A percentile compares a stretch with the other conserved stretches of the same genome.
Evolutionary conservation across 495 filamentous ascomycete species (phyloP).

Genomic region (Immersiella caudata): DNA sequence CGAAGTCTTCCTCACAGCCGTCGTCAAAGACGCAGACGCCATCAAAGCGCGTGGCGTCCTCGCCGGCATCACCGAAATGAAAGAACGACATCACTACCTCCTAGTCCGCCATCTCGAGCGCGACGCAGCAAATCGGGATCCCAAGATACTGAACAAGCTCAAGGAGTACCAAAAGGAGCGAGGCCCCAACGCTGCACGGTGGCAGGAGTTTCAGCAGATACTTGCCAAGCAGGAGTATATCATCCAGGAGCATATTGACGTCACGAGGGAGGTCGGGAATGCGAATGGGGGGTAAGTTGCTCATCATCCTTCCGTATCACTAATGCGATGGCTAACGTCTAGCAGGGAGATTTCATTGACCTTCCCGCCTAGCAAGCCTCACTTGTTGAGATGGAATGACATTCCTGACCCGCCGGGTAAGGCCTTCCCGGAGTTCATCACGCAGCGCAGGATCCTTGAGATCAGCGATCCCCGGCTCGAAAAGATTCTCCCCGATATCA

Average conservation of each 20-base stretch:
- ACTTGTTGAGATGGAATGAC: slow-evolving; percentile 45
- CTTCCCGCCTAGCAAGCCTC: slow-evolving; percentile 11
- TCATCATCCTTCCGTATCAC: not conserved
- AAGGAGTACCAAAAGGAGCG: slow-evolving; percentile 40
- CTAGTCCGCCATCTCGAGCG: slow-evolving; percentile 42
- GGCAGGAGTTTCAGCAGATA: slow-evolving; percentile 47
- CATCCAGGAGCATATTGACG: slow-evolving; percentile 43
- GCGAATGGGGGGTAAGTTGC: not conserved
- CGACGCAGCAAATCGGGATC: slow-evolving; percentile 19
- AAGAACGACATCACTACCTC: slow-evolving; percentile 38
- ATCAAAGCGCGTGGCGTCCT: slow-evolving; percentile 43
- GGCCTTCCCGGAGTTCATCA: slow-evolving; percentile 32
- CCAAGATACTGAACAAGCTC: slow-evolving; percentile 29
- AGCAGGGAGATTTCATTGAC: not conserved
- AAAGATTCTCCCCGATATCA: slow-evolving; percentile 39
- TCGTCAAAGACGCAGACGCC: slow-evolving; percentile 39
- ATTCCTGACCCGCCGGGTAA: slow-evolving; percentile 45
- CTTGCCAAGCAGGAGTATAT: slow-evolving; percentile 44
- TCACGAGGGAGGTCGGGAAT: slow-evolving; percentile 37
- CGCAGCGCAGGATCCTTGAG: slow-evolving; percentile 43
- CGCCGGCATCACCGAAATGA: slow-evolving; percentile 45
- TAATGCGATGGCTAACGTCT: not conserved
- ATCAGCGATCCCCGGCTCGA: slow-evolving; percentile 28
- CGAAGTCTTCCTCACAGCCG: slow-evolving; percentile 48
- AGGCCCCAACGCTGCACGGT: slow-evolving; percentile 27